Percentiles rank a stretch among this genome's conserved stretches.
Conservation (phyloP, 2,329 filamentous ascomycete genomes). For the Pestalotiopsis sp. region DNA sequence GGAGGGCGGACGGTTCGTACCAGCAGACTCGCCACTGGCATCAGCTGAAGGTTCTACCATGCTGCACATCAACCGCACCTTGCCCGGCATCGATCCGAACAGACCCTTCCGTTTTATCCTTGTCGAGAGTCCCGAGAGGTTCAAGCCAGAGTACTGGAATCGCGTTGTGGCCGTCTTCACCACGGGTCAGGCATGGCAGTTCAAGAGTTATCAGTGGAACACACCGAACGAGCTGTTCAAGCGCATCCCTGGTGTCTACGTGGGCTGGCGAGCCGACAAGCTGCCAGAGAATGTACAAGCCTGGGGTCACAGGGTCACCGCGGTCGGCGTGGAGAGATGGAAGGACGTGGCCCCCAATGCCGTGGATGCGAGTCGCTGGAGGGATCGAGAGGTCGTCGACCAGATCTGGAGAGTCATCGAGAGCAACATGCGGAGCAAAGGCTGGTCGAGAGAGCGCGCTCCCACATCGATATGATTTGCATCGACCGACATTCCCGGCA, state of each 20-base stretch:
- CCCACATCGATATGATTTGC: conserved; percentile 49
- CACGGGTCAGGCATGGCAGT: conserved; percentile 97
- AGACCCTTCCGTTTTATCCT: conserved; percentile 90
- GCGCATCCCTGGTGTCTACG: conserved; percentile 83
- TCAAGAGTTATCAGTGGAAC: conserved; percentile 97
- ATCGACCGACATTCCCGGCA: background rate
- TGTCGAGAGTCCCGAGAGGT: conserved; percentile 89
- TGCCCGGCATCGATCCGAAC: conserved; percentile 70
- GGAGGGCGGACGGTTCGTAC: conserved; percentile 78
- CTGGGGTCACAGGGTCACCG: conserved; percentile 85
- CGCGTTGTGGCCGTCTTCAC: conserved; percentile 96
- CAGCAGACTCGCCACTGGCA: conserved; percentile 65
- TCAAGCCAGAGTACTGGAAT: conserved; percentile 98
- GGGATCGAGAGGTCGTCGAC: conserved; percentile 92
- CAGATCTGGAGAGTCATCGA: conserved; percentile 90
- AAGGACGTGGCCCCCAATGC: conserved; percentile 49
- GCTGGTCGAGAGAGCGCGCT: conserved; percentile 76
- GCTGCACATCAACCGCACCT: conserved; percentile 78
- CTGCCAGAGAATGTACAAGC: conserved; percentile 75
- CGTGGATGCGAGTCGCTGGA: conserved; percentile 65
- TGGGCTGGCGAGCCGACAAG: conserved; percentile 88
- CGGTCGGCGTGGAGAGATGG: conserved; percentile 83
- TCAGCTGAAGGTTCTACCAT: conserved; percentile 71
- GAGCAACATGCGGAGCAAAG: conserved; percentile 80
- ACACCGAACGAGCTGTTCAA: conserved; percentile 86